Base-by-base conservation (phyloP, 495 filamentous ascomycete genomes). In the Neurospora terricola region DNA sequence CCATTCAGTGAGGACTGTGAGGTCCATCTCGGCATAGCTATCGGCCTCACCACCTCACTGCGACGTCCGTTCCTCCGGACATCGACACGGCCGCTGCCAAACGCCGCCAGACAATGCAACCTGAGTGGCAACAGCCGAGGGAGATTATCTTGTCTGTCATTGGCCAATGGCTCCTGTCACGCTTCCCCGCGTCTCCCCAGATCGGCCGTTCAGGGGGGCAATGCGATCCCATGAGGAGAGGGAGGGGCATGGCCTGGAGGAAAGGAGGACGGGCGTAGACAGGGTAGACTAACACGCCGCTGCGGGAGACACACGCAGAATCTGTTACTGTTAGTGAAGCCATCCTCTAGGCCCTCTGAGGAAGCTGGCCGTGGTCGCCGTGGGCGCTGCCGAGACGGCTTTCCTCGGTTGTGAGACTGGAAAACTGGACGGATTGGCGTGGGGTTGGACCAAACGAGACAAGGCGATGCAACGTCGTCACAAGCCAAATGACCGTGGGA, bases 201-300 rank as follows among this genome's bases (percentile, higher is more conserved):
- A 42, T 75, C 79, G 77, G 75, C 75, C 76, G 76, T 73, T 77
- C 79, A 77, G 76, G 74, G 74, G 76, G 36, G 39, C 12, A 30
- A 62, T 30, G 54, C 54, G 54, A 62, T 30, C 42, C 40, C 30
- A 42, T 42, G 39, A 59, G 62, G 48, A 30, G 69, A 69, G 69
- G 71, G 72, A 75, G 78, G 76, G 77, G 73, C 70, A 73, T 36
- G 72, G 23, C 62, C 54, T 62, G 54, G 54, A 62, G 54, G 14
- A 62, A 62, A 30, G 54, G 54, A 62, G 54, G 54, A 62, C 11
- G 27, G 12, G 23, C 23, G 16, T 23, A 21, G 45, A 11, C 54
- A 34, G 54, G 27, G 54, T 4, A 62, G 54, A 30, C 54, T 62
- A 62, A 62, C 54, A 62, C 2, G 21, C 21, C 54, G 5, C 21